These are phyloP conservation scores for Jatropha curcas DNA, from an alignment of 345 rosid genomes.

Conservation along the genomic window DNA sequence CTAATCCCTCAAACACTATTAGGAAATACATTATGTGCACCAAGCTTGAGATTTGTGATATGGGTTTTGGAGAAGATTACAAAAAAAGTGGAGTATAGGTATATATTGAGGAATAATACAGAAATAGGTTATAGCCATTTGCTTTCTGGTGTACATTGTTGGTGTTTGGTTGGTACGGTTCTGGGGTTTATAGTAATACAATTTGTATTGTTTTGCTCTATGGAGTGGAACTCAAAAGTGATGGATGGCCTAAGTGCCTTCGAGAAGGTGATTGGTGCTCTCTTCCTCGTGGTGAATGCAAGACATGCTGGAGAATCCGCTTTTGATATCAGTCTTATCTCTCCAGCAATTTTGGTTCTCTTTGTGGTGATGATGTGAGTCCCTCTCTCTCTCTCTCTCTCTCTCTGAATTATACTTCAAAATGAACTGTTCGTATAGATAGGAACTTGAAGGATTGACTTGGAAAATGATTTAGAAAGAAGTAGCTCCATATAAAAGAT, in stretches of 20 bases:
- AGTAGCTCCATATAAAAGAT: too few species aligned
- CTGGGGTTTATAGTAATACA: conserved; percentile 30
- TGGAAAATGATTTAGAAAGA: too few species aligned
- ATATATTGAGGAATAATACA: conserved; percentile 14
- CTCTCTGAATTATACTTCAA: too few species aligned
- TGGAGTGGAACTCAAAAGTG: conserved; percentile 38
- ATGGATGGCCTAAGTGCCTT: conserved; percentile 21
- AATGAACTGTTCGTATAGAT: too few species aligned
- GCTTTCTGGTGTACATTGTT: conserved; percentile 9
- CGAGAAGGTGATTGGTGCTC: conserved; percentile 21
- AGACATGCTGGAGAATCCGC: conserved; percentile 41
- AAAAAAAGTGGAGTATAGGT: conserved; percentile 16
- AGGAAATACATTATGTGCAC: conserved; percentile 33
- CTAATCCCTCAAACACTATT: conserved; percentile 43
- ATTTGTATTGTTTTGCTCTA: conserved; percentile 22
- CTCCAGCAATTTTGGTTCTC: conserved; percentile 33
- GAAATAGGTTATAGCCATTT: conserved; percentile 28
- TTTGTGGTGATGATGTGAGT: conserved; percentile 41
- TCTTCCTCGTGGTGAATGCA: conserved; percentile 32
- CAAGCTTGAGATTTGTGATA: conserved; percentile 18
- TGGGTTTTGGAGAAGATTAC: conserved; percentile 31
- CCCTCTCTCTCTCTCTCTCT: background rate
- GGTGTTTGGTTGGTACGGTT: conserved; percentile 21
- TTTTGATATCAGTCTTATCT: conserved; percentile 26
- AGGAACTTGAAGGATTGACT: too few species aligned